Conservation (phyloP, 129 eudicot genomes). For the Ambrosia trifida region DNA sequence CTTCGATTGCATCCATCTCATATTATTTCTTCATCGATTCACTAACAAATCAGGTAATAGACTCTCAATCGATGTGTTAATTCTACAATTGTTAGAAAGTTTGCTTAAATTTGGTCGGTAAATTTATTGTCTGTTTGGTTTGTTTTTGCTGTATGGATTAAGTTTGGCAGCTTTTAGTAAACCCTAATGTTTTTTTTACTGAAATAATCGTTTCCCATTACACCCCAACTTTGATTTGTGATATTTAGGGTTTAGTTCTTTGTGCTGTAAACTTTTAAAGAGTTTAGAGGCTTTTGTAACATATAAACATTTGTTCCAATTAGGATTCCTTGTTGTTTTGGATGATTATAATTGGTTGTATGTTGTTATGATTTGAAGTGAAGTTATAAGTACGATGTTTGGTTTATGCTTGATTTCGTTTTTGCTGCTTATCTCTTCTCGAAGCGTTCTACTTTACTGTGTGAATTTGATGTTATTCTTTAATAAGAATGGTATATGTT, state of each 20-base stretch:
- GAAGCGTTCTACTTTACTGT: conserved; percentile 2
- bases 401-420: too few relatives aligned
- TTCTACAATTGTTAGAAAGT: not conserved
- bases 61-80: not conserved
- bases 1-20: not conserved
- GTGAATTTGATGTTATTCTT: not conserved
- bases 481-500: conserved; percentile 6
- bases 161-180: not conserved
- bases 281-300: not conserved
- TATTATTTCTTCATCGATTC: not conserved
- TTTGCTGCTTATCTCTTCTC: not conserved
- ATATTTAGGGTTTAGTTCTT: conserved; percentile 13
- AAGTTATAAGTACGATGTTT: not conserved
- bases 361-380: not conserved
- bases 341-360: not conserved
- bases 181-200: conserved; percentile 12
- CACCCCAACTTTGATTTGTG: not conserved
- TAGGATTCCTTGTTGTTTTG: not conserved
- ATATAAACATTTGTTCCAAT: not conserved
- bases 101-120: too few relatives aligned
- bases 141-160: conserved; percentile 7
- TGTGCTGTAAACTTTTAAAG: not conserved
- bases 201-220: not conserved
- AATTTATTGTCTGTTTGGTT: too few relatives aligned
- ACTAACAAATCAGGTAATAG: conserved; percentile 20